phyloP scores from a whole-genome alignment of 2,329 filamentous ascomycete species.

The Microsporum canis region DNA sequence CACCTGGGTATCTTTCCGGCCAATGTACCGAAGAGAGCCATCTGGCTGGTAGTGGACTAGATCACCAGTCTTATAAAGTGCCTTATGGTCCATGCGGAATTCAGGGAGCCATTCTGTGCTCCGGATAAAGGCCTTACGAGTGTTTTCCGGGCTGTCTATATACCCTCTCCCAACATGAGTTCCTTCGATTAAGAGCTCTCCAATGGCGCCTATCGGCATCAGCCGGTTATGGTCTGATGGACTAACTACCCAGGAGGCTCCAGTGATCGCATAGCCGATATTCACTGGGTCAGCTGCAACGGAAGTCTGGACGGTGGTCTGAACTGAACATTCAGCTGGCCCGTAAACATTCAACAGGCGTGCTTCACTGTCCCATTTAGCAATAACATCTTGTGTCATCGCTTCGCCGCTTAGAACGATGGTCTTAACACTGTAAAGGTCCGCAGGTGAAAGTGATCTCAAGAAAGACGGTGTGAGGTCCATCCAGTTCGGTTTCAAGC shows the following conservation, averaged over 20 bases:
- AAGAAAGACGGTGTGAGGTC: constrained; percentile 49
- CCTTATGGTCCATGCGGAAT: background rate
- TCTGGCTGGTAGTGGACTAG: constrained; percentile 20
- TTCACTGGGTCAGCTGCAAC: constrained; percentile 7
- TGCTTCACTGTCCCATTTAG: constrained; percentile 20
- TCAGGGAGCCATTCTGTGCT: constrained; percentile 20
- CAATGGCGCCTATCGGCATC: constrained; percentile 29
- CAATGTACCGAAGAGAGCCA: constrained; percentile 14
- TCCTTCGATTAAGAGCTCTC: constrained; percentile 32
- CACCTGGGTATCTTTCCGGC: constrained; percentile 46
- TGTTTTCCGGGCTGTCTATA: constrained; percentile 18
- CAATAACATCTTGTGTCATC: constrained; percentile 16
- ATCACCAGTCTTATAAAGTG: constrained; percentile 20
- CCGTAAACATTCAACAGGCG: constrained; percentile 30
- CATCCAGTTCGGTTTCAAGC: constrained; percentile 30
- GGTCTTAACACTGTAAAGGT: constrained; percentile 28
- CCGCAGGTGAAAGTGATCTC: constrained; percentile 24
- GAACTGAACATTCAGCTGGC: constrained; percentile 9
- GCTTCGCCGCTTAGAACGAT: constrained; percentile 25
- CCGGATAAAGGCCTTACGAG: constrained; percentile 41
- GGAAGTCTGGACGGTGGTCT: background rate
- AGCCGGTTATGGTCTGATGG: constrained; percentile 14
- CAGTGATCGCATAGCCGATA: constrained; percentile 10
- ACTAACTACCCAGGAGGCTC: constrained; percentile 20
- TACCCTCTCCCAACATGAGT: constrained; percentile 30